phyloP scores from a whole-genome alignment of 345 rosid species.

The Pseudoturritis turrita region DNA sequence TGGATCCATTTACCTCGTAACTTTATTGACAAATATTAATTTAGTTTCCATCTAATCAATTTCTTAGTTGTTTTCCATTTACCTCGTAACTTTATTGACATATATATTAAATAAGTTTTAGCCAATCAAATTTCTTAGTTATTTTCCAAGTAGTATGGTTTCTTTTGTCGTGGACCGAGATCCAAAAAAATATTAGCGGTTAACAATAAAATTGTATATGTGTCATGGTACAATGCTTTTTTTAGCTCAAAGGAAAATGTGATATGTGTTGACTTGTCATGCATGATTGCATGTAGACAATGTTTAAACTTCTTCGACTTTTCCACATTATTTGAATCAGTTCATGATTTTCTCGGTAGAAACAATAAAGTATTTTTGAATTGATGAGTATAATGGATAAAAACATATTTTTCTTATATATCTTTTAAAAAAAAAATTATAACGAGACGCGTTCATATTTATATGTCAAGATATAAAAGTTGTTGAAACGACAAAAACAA shows the following conservation, averaged over 20 bases:
- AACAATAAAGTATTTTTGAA: background rate
- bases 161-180: background rate
- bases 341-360: background rate
- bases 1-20: background rate
- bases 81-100: too few species aligned
- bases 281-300: background rate
- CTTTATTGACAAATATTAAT: background rate
- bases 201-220: background rate
- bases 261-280: background rate
- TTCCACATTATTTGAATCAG: background rate
- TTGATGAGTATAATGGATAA: background rate
- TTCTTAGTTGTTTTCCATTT: too few species aligned
- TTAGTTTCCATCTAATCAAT: background rate
- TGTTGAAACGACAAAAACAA: too few species aligned
- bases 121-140: too few species aligned
- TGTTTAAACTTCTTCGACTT: background rate
- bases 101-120: too few species aligned
- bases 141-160: background rate
- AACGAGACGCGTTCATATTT: too few species aligned
- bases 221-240: background rate
- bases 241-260: background rate
- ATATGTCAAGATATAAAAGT: too few species aligned
- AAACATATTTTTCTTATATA: background rate
- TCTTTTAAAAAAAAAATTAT: too few species aligned
- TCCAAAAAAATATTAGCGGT: background rate